phyloP scores from a whole-genome alignment of 2,329 filamentous ascomycete genomes.

The Fusarium graminum region DNA sequence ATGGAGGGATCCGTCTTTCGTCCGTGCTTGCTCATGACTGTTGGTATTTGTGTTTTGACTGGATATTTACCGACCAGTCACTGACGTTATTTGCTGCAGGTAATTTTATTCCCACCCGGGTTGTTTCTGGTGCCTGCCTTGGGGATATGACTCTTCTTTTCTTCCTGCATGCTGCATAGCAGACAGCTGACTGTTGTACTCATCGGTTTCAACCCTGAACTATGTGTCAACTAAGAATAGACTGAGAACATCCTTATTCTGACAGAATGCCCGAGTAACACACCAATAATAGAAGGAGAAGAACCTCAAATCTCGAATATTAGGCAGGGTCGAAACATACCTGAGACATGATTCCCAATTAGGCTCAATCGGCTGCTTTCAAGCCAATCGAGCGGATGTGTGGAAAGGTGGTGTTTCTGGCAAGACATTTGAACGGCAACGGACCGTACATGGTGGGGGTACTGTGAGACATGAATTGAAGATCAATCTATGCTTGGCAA shows the following conservation, averaged over 20 bases:
- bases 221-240: slow-evolving; percentile 19
- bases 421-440: slow-evolving; percentile 43
- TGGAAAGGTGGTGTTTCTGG: slow-evolving; percentile 30
- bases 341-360: slow-evolving; percentile 42
- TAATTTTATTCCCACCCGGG: slow-evolving; percentile 18
- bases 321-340: slow-evolving; percentile 22
- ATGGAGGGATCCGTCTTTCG: slow-evolving; percentile 16
- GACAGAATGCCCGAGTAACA: slow-evolving; percentile 11
- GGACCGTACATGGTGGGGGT: slow-evolving; percentile 33
- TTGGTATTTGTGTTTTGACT: slow-evolving; percentile 12
- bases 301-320: slow-evolving; percentile 6
- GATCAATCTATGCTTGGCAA: slow-evolving; percentile 13
- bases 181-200: slow-evolving; percentile 4
- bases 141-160: slow-evolving; percentile 35
- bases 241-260: slow-evolving; percentile 23
- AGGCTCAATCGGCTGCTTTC: slow-evolving; percentile 27
- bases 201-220: slow-evolving; percentile 16
- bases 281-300: slow-evolving; percentile 8
- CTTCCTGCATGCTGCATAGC: slow-evolving; percentile 4
- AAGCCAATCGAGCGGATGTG: slow-evolving; percentile 12
- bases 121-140: slow-evolving; percentile 33
- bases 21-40: not conserved
- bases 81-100: slow-evolving; percentile 18
- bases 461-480: slow-evolving; percentile 22
- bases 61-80: slow-evolving; percentile 20